Conservation (phyloP, 331 rosid genomes). For the Malus hybrid region DNA sequence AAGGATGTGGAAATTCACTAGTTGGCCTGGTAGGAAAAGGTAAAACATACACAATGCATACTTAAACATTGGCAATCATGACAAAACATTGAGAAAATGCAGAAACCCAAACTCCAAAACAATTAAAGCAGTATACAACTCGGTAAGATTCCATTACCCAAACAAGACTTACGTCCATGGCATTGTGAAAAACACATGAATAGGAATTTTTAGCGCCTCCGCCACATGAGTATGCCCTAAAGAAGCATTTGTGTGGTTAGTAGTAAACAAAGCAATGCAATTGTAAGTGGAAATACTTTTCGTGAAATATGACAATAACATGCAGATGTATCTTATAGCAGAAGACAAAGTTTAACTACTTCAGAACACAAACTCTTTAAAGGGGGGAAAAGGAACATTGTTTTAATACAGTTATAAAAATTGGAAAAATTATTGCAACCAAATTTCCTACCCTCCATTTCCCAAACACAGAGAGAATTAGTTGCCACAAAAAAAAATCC, state of each 20-base stretch:
- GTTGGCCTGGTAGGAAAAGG: slow-evolving; percentile 63
- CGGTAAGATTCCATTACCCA: slow-evolving; percentile 31
- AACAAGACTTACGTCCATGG: slow-evolving; percentile 98
- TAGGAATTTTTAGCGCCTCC: slow-evolving; percentile 82
- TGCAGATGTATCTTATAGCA: background rate
- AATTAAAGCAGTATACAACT: slow-evolving; percentile 19
- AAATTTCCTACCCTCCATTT: background rate
- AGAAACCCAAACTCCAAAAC: background rate
- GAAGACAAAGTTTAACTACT: background rate
- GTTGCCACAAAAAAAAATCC: background rate
- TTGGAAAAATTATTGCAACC: background rate
- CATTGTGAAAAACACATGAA: slow-evolving; percentile 96
- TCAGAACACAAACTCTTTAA: background rate
- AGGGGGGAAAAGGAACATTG: background rate
- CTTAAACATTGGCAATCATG: slow-evolving; percentile 15
- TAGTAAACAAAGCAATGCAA: background rate
- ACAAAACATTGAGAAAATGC: background rate
- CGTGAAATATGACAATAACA: background rate
- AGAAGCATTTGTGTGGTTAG: slow-evolving; percentile 27
- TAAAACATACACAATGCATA: slow-evolving; percentile 16
- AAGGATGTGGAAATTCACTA: slow-evolving; percentile 92
- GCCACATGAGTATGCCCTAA: slow-evolving; percentile 97
- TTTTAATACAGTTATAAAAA: background rate
- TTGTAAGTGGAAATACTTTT: background rate
- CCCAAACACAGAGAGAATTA: background rate